Conservation (phyloP, 257 asterid species). For the Plectranthus barbatus region DNA sequence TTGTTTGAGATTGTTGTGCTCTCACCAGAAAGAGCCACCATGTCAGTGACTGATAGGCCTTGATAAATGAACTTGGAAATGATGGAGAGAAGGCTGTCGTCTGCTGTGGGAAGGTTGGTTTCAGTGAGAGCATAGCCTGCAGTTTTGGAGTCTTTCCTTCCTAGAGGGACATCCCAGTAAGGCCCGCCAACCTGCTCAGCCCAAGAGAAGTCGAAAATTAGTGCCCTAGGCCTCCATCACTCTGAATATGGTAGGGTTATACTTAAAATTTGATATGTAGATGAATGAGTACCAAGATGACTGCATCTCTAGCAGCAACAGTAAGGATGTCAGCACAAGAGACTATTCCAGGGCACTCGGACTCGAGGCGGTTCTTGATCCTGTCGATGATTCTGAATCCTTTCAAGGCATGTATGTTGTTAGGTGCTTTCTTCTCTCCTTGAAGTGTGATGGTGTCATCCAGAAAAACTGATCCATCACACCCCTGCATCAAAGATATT, state of each 20-base stretch:
- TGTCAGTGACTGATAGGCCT: conserved; percentile 75
- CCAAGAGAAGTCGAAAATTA: not conserved
- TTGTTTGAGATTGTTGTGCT: no score
- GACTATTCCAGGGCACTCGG: conserved; percentile 75
- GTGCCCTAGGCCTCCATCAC: not conserved
- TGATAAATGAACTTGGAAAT: conserved; percentile 68
- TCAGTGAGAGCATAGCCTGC: conserved; percentile 61
- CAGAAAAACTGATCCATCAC: conserved; percentile 74
- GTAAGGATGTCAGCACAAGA: conserved; percentile 93
- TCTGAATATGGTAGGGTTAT: no score
- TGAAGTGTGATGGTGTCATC: conserved; percentile 67
- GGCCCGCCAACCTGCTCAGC: conserved; percentile 83
- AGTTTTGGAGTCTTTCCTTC: conserved; percentile 71
- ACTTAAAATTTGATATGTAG: no score
- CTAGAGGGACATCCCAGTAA: conserved; percentile 83
- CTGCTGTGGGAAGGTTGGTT: conserved; percentile 61
- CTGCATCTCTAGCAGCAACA: conserved; percentile 89
- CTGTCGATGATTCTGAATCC: conserved; percentile 75
- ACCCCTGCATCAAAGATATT: conserved; percentile 39
- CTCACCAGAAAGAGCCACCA: conserved; percentile 92
- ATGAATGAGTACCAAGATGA: conserved; percentile 39
- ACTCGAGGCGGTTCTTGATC: conserved; percentile 66
- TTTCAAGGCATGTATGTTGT: conserved; percentile 53
- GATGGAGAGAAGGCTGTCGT: conserved; percentile 68
- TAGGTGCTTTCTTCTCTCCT: conserved; percentile 73